Base-by-base conservation (phyloP, 1,139 yeast species). In the Debaryomyces psychrophilus region DNA sequence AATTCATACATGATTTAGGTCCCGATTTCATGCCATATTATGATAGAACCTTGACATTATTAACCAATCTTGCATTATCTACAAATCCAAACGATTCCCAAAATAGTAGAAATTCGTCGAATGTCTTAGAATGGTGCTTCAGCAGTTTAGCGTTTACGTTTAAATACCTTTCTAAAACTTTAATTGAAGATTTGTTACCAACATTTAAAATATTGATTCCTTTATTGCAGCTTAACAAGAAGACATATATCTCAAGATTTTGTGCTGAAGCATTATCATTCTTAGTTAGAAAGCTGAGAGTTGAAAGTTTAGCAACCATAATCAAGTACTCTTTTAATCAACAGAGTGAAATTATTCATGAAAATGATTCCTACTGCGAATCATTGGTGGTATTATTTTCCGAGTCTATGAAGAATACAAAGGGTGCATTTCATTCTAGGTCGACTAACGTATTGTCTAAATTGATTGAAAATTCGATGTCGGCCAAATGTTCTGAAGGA, bases 181-280 rank as follows among this genome's bases (percentile, higher is more conserved):
- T 93, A 44, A 75, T 83, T 0, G 68, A 77, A 18, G 87, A 90
- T 57, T 69, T 90, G 50, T 61, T 75, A 29, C 87, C 89, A 4
- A 89, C 97, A 0, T 86, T 86, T 61, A 70, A 76, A 31, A 65
- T 80, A 4, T 69, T 93, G 26, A 68, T 83, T 34, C 95, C 95
- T 1, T 64, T 92, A 25, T 71, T 90, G 63, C 75, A 60, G 53
- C 67, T 68, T 50, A 69, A 69, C 44, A 79, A 77, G 50, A 79
- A 82, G 48, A 79, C 79, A 15, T 87, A 87, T 55, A 77, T 92
- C 36, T 76, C 90, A 1, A 74, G 96, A 50, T 93, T 92, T 59
- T 84, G 96, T 28, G 92, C 97, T 0, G 98, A 93, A 63, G 93
- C 97, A 0, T 65, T 93, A 43, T 88, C 97, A 0, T 93, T 87